These are phyloP conservation scores for Auriculariales sp. DNA, from an alignment of 768 basidiomycete genomes.

Conservation along the genomic window DNA sequence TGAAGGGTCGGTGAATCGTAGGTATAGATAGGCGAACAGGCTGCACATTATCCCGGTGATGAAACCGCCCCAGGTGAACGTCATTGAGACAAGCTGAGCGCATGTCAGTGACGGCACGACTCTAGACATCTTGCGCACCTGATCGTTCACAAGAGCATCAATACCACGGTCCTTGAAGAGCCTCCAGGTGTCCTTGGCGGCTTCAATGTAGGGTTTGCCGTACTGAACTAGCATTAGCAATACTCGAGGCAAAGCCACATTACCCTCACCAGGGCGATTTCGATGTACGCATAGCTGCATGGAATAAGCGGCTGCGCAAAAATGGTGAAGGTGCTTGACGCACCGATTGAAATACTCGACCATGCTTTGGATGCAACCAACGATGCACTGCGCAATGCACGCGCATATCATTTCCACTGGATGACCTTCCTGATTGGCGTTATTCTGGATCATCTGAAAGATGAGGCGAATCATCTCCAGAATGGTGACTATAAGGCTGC, in stretches of 20 bases:
- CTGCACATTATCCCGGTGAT: constrained; percentile 57
- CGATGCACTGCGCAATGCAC: constrained; percentile 65
- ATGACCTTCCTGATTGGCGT: constrained; percentile 46
- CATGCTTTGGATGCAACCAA: constrained; percentile 52
- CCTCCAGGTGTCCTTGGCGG: constrained; percentile 75
- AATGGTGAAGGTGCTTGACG: constrained; percentile 4
- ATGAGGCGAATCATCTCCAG: constrained; percentile 54
- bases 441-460: constrained; percentile 41
- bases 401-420: constrained; percentile 61
- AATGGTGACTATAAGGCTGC: constrained; percentile 68
- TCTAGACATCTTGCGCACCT: constrained; percentile 64
- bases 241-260: background rate
- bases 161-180: constrained; percentile 66
- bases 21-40: constrained; percentile 64
- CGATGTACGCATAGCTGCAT: constrained; percentile 61
- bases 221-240: constrained; percentile 39
- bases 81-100: constrained; percentile 1
- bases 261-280: constrained; percentile 27
- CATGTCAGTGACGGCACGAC: constrained; percentile 2
- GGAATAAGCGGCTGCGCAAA: background rate
- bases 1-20: constrained; percentile 62
- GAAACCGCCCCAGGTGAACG: constrained; percentile 62
- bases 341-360: constrained; percentile 73
- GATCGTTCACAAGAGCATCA: constrained; percentile 73
- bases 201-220: constrained; percentile 67